Evolutionary conservation across 331 rosid species (phyloP).

Genomic region (Rosa hybrid): DNA sequence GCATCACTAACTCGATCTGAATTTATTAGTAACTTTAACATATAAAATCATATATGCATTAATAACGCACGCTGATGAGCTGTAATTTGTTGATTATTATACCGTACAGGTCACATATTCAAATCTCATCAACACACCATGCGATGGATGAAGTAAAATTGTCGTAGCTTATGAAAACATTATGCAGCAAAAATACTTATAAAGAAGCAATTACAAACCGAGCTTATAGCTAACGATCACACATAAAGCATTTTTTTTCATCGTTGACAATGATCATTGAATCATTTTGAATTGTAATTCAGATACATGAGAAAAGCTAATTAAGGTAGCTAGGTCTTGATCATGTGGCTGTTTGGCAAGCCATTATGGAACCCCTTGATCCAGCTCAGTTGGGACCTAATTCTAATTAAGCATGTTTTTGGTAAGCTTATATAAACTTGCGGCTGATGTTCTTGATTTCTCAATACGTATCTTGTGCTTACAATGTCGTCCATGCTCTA

Average conservation of each 20-base stretch:
- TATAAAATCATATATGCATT: background rate
- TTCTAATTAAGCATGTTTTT: background rate
- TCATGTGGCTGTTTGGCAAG: constrained; percentile 7
- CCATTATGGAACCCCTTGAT: background rate
- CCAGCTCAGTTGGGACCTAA: background rate
- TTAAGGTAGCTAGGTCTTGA: background rate
- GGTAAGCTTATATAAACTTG: background rate
- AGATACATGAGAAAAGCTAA: too few relatives aligned
- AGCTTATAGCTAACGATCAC: background rate
- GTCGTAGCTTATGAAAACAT: too few relatives aligned
- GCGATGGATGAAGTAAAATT: background rate
- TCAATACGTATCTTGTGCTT: background rate
- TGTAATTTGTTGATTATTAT: background rate
- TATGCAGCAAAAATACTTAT: too few relatives aligned
- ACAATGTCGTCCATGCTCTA: background rate
- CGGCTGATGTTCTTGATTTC: background rate
- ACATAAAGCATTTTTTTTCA: too few relatives aligned
- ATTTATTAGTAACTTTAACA: background rate
- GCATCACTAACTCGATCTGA: background rate
- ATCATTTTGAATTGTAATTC: too few relatives aligned
- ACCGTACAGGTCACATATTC: too few relatives aligned
- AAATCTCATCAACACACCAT: background rate
- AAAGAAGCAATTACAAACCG: background rate
- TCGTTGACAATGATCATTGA: too few relatives aligned
- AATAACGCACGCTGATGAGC: too few relatives aligned